Evolutionary conservation across 2,329 filamentous ascomycete genomes (phyloP).

Genomic region (Trichoderma sp.): DNA sequence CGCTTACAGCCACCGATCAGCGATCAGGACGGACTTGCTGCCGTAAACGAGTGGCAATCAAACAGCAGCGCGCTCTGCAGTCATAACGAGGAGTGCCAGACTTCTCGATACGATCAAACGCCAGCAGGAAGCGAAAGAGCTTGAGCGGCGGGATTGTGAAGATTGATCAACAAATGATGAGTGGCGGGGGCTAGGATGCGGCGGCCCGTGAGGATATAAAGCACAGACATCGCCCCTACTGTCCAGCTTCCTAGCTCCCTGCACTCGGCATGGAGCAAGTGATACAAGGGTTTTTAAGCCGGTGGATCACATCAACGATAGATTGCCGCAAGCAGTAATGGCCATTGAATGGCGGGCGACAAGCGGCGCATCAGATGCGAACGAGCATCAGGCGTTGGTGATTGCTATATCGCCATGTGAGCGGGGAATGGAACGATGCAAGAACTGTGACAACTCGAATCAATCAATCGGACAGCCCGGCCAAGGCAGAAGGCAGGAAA

Average conservation of each 20-base stretch:
- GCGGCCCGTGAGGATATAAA: constrained; percentile 25
- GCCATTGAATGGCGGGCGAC: neutral
- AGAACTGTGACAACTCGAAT: constrained; percentile 10
- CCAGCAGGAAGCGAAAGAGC: constrained; percentile 26
- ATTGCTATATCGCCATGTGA: constrained; percentile 38
- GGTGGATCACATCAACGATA: constrained; percentile 22
- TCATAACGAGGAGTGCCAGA: constrained; percentile 34
- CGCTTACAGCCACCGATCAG: constrained; percentile 22
- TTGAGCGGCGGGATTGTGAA: constrained; percentile 18
- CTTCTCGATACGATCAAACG: constrained; percentile 27
- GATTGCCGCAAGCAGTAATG: neutral
- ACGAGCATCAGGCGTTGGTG: constrained; percentile 24
- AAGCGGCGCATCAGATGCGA: constrained; percentile 8
- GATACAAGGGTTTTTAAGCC: constrained; percentile 14
- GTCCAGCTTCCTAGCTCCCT: constrained; percentile 14
- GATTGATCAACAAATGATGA: constrained; percentile 23
- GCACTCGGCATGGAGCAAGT: constrained; percentile 14
- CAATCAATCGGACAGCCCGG: constrained; percentile 32
- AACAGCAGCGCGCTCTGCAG: neutral
- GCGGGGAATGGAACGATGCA: constrained; percentile 26
- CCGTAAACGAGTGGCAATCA: constrained; percentile 10
- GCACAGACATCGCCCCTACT: constrained; percentile 9
- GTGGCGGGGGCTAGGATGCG: constrained; percentile 14
- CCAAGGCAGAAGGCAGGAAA: constrained; percentile 25
- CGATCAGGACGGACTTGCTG: neutral